phyloP scores from a whole-genome alignment of 441 rosid genomes.

The Viola pubescens region DNA sequence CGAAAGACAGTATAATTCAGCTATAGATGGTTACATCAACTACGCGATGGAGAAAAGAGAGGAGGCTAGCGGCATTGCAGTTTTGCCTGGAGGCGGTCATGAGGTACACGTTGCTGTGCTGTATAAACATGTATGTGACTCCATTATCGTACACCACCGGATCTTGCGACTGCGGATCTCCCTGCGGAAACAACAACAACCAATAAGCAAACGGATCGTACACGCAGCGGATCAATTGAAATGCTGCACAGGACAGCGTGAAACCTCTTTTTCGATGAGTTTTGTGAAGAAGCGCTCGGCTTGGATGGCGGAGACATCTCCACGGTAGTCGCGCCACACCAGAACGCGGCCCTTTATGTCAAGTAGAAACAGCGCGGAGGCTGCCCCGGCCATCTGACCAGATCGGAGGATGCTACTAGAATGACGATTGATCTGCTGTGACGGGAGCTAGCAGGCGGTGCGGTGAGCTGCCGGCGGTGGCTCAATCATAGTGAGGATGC shows the following conservation, averaged over 20 bases:
- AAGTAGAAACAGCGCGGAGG: constrained; percentile 89
- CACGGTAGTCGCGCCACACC: constrained; percentile 98
- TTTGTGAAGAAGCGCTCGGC: constrained; percentile 97
- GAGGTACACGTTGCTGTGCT: constrained; percentile 80
- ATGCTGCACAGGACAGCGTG: background rate
- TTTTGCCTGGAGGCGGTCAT: constrained; percentile 91
- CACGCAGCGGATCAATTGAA: background rate
- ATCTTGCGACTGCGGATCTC: constrained; percentile 90
- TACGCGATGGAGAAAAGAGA: constrained; percentile 78
- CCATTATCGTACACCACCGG: constrained; percentile 96
- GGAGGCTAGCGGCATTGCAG: constrained; percentile 91
- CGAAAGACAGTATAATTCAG: background rate
- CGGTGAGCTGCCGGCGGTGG: no score
- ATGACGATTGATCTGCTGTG: no score
- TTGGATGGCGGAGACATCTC: constrained; percentile 83
- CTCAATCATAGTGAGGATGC: no score
- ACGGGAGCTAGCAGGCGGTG: no score
- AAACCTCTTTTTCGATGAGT: constrained; percentile 86
- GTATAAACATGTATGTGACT: constrained; percentile 84
- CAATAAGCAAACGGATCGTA: background rate
- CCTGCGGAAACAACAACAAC: constrained; percentile 29
- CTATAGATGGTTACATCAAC: constrained; percentile 58
- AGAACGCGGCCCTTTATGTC: constrained; percentile 95
- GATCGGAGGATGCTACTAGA: background rate
- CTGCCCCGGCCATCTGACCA: constrained; percentile 74